Conservation (phyloP, 257 asterid genomes). For the Prunella vulgaris region DNA sequence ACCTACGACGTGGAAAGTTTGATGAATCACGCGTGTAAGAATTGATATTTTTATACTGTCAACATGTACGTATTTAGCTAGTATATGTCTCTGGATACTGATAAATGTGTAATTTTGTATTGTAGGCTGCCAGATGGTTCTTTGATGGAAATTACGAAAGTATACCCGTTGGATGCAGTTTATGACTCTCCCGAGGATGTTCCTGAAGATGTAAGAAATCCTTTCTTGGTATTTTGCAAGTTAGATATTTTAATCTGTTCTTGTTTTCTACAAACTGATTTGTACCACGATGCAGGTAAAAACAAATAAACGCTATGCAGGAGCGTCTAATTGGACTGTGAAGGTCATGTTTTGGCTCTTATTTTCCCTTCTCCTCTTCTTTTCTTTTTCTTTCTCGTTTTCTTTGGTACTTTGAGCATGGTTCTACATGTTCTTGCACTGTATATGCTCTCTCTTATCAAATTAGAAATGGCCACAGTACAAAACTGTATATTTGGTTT, state of each 20-base stretch:
- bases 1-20: slow-evolving; percentile 89
- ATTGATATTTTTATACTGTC: neutral
- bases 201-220: slow-evolving; percentile 78
- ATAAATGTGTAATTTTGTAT: neutral
- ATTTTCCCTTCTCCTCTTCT: neutral
- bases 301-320: slow-evolving; percentile 86
- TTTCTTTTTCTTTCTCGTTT: neutral
- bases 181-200: slow-evolving; percentile 89
- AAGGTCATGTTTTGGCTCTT: slow-evolving; percentile 46
- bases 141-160: slow-evolving; percentile 83
- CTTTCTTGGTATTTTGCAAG: neutral
- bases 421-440: neutral
- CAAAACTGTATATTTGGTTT: neutral
- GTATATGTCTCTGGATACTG: slow-evolving; percentile 13
- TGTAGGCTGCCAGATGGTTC: slow-evolving; percentile 95
- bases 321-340: slow-evolving; percentile 91
- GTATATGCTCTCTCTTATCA: neutral
- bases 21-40: slow-evolving; percentile 89
- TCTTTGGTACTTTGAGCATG: neutral
- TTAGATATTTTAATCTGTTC: neutral
- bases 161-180: slow-evolving; percentile 94
- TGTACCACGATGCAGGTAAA: slow-evolving; percentile 50
- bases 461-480: neutral
- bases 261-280: neutral
- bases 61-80: neutral